Percentiles rank a stretch among this genome's conserved stretches.
These are phyloP conservation scores for Penicillium parvum DNA, from an alignment of 495 filamentous ascomycete genomes.

Conservation along the genomic window DNA sequence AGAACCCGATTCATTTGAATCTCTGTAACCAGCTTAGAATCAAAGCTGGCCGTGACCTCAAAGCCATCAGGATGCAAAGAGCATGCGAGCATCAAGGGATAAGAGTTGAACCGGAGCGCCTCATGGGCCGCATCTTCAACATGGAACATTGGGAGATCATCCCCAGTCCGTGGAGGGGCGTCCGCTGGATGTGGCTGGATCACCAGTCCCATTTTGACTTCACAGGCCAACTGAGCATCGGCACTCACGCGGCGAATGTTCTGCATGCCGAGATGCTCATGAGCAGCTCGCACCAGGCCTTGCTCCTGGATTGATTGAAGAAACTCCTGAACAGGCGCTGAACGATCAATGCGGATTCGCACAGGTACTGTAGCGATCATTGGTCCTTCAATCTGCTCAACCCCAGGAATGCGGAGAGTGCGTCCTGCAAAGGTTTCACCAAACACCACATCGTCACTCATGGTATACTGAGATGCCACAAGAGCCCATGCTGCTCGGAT, in stretches of 20 bases:
- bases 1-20: slow-evolving; percentile 44
- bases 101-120: slow-evolving; percentile 64
- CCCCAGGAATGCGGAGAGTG: slow-evolving; percentile 42
- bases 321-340: slow-evolving; percentile 26
- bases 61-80: slow-evolving; percentile 53
- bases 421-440: slow-evolving; percentile 55
- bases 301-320: slow-evolving; percentile 50
- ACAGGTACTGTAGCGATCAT: slow-evolving; percentile 64
- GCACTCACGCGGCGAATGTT: slow-evolving; percentile 58
- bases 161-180: slow-evolving; percentile 42
- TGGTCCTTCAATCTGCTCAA: slow-evolving; percentile 49
- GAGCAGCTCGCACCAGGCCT: slow-evolving; percentile 49
- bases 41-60: slow-evolving; percentile 59
- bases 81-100: slow-evolving; percentile 61
- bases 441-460: slow-evolving; percentile 52
- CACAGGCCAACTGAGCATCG: slow-evolving; percentile 61
- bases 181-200: slow-evolving; percentile 46
- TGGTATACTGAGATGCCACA: slow-evolving; percentile 49
- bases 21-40: slow-evolving; percentile 40
- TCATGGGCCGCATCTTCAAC: slow-evolving; percentile 56
- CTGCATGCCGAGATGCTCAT: slow-evolving; percentile 67
- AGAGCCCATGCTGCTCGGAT: slow-evolving; percentile 62
- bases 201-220: slow-evolving; percentile 56
- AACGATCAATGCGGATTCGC: slow-evolving; percentile 39
- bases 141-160: no score